A percentile compares a stretch with the other conserved stretches of the same genome.
Conservation (phyloP, 1,139 yeast species). For the Nakaseomyces glabratus region DNA sequence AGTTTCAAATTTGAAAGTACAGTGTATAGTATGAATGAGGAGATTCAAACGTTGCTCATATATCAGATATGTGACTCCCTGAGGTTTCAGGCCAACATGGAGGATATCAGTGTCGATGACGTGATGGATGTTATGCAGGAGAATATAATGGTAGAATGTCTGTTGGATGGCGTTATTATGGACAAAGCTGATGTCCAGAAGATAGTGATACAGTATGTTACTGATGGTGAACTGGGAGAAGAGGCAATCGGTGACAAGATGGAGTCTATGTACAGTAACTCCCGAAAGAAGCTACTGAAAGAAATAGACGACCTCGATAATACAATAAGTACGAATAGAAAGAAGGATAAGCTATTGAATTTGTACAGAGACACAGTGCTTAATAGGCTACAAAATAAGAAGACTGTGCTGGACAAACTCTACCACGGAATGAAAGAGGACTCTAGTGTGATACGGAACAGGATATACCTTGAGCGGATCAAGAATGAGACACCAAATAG, state of each 20-base stretch:
- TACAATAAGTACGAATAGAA: background rate
- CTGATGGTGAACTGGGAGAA: background rate
- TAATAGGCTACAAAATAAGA: slow-evolving; percentile 25
- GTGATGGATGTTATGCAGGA: slow-evolving; percentile 7
- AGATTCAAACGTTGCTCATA: too few relatives aligned
- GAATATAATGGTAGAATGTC: slow-evolving; percentile 4
- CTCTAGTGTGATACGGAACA: slow-evolving; percentile 14
- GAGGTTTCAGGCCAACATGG: too few relatives aligned
- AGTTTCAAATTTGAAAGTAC: too few relatives aligned
- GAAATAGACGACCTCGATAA: slow-evolving; percentile 2
- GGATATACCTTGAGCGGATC: slow-evolving; percentile 20
- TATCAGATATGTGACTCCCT: too few relatives aligned
- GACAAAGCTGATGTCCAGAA: slow-evolving; percentile 1
- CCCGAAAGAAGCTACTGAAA: background rate
- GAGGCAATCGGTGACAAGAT: slow-evolving; percentile 6
- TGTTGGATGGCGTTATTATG: background rate
- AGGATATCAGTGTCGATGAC: too few relatives aligned
- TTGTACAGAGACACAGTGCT: slow-evolving; percentile 29
- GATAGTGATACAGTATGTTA: slow-evolving; percentile 9
- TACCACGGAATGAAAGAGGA: slow-evolving; percentile 12
- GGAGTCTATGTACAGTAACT: slow-evolving; percentile 4
- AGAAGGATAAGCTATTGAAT: slow-evolving; percentile 22
- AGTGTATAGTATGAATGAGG: too few relatives aligned
- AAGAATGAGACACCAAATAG: slow-evolving; percentile 25
- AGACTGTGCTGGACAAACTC: slow-evolving; percentile 20